A percentile compares a stretch with the other conserved stretches of the same genome.
Evolutionary conservation across 306 rosid genomes (phyloP).

Genomic region (Vigna radiata): DNA sequence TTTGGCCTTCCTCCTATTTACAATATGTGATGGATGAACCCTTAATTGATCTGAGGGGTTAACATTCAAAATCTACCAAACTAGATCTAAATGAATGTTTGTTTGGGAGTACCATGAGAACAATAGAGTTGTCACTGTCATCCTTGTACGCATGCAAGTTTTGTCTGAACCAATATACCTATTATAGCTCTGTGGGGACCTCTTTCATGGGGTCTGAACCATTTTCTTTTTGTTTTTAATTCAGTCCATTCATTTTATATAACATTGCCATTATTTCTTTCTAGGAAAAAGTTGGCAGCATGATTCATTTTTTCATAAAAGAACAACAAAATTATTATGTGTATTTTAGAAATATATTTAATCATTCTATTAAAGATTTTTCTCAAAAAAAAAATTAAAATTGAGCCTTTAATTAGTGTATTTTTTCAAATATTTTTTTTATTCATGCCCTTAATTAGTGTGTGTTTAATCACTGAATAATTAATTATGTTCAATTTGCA

Average conservation of each 20-base stretch:
- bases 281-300: too few species aligned
- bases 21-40: background rate
- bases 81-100: slow-evolving; percentile 13
- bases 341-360: background rate
- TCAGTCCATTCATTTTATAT: background rate
- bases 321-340: background rate
- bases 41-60: background rate
- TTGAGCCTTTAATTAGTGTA: too few species aligned
- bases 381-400: too few species aligned
- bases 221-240: background rate
- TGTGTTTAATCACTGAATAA: too few species aligned
- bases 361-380: background rate
- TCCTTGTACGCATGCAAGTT: slow-evolving; percentile 28
- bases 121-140: slow-evolving; percentile 40
- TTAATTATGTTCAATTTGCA: too few species aligned
- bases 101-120: slow-evolving; percentile 21
- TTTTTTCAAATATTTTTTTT: too few species aligned
- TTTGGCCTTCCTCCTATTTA: background rate
- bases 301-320: background rate
- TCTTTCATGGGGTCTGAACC: background rate
- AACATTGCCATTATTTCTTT: background rate
- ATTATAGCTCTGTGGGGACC: background rate
- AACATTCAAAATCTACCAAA: background rate
- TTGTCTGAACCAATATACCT: slow-evolving; percentile 13
- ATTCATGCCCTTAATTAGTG: too few species aligned